Conservation (phyloP, 169 alveolate genomes). For the Plasmodium inui region DNA sequence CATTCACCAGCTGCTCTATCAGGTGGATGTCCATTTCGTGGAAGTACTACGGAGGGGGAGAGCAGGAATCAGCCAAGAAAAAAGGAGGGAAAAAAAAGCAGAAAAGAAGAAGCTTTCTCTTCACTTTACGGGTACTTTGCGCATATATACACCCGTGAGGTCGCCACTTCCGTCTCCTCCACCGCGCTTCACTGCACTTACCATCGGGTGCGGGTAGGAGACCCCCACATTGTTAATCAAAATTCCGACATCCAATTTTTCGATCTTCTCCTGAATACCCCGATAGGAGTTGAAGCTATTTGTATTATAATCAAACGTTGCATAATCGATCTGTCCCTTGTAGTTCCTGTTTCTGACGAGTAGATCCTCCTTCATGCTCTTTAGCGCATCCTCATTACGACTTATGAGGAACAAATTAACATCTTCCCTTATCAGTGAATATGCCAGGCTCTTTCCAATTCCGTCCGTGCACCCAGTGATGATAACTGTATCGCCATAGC, state of each 20-base stretch:
- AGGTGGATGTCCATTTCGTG: conserved; percentile 77
- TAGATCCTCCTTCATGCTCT: conserved; percentile 32
- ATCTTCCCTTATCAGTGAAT: conserved; percentile 53
- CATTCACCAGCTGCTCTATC: conserved; percentile 78
- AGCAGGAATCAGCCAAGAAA: not conserved
- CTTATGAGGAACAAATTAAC: conserved; percentile 64
- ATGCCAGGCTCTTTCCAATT: conserved; percentile 81
- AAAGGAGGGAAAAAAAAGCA: not conserved
- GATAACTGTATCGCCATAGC: conserved; percentile 78
- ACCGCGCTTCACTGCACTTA: not conserved
- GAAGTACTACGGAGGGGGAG: conserved; percentile 41
- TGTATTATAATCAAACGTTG: conserved; percentile 56
- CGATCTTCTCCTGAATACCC: conserved; percentile 24
- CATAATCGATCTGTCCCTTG: conserved; percentile 32
- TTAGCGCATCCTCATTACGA: conserved; percentile 40
- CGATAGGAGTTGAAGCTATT: conserved; percentile 27
- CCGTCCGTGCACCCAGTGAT: conserved; percentile 85
- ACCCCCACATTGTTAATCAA: conserved; percentile 81
- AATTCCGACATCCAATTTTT: conserved; percentile 74
- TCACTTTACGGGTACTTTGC: not conserved
- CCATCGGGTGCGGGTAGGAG: conserved; percentile 78
- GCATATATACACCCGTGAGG: not conserved
- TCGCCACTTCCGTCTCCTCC: not conserved
- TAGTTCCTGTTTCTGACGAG: conserved; percentile 21
- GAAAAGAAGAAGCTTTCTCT: not conserved